Evolutionary conservation across 164 flowering plant genomes (phyloP), one percentile per base, ranked within the genome.

Genomic region (Houttuynia cordata): DNA sequence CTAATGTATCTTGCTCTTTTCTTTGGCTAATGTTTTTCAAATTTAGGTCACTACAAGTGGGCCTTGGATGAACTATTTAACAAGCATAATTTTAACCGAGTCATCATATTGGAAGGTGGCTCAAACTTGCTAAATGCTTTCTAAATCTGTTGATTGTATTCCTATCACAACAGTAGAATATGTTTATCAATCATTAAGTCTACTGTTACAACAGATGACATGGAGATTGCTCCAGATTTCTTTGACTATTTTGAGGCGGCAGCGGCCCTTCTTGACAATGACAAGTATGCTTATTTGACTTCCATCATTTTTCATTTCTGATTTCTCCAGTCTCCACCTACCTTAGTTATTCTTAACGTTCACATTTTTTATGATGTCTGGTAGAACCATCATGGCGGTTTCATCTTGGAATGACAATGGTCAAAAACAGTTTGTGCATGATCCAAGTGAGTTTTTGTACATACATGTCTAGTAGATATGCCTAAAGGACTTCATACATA

Each of bases 391-490:
- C 53, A 82, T 94, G 92, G 99, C 96, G 51, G 94, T 88, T 74
- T 94, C 99, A 30, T 90, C 98, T 37, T 93, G 98, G 98, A 93
- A 93, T 78, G 98, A 93, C 77, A 93, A 93, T 74, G 99, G 99
- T 52, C 99, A 94, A 68, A 88, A 76, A 79, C 99, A 94, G 68
- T 94, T 83, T 70, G 99, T 94, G 67, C 85, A 86, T 68, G 97
- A 94, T 68, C 90, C 99, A 52, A 71, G 97, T 94, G 79, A 81
- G 95, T 73, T 24, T 59, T 24, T 53, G 0, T 51, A 51, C 20
- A 20, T 20, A 56, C 57, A 20, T 45, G 49, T 45, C 3, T 45
- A 30, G 37, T 30, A 30, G 37, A 30, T 30, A 30, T 30, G 6
- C 37, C 37, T 30, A 30, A 30, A 30, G 4, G 2, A 30, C 37